Percentiles rank a stretch among this genome's conserved stretches.
These are phyloP conservation scores for Aspergillus arachidicola DNA, from an alignment of 2,329 filamentous ascomycete species.

Conservation along the genomic window DNA sequence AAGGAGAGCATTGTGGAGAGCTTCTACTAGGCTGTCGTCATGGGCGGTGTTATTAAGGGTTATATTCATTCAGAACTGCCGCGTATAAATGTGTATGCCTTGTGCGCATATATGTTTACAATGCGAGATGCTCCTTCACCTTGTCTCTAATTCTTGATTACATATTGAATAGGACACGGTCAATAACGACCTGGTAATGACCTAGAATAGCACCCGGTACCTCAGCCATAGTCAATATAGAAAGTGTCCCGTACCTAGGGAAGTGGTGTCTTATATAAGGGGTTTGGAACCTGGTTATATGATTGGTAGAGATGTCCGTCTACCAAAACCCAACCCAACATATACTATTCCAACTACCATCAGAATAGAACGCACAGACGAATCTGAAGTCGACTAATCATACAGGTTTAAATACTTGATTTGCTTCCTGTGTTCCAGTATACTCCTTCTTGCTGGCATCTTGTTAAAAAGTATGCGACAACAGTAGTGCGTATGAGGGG, in stretches of 20 bases:
- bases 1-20: constrained; percentile 99
- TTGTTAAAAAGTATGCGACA: background rate
- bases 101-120: background rate
- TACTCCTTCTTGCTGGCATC: background rate
- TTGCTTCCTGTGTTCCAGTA: constrained; percentile 1
- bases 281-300: background rate
- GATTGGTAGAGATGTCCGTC: background rate
- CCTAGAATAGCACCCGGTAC: background rate
- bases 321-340: background rate
- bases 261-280: background rate
- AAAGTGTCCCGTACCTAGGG: background rate
- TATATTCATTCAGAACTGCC: no score
- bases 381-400: background rate
- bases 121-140: background rate
- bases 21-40: constrained; percentile 70
- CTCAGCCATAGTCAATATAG: background rate
- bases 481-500: constrained; percentile 3
- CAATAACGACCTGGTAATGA: background rate
- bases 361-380: background rate
- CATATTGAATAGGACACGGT: background rate
- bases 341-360: background rate
- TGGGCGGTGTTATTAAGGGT: background rate
- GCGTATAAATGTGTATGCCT: background rate
- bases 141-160: background rate
- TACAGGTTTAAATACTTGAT: background rate